phyloP scores from a whole-genome alignment of 2,329 filamentous ascomycete genomes.

The Colletotrichum falcatum region DNA sequence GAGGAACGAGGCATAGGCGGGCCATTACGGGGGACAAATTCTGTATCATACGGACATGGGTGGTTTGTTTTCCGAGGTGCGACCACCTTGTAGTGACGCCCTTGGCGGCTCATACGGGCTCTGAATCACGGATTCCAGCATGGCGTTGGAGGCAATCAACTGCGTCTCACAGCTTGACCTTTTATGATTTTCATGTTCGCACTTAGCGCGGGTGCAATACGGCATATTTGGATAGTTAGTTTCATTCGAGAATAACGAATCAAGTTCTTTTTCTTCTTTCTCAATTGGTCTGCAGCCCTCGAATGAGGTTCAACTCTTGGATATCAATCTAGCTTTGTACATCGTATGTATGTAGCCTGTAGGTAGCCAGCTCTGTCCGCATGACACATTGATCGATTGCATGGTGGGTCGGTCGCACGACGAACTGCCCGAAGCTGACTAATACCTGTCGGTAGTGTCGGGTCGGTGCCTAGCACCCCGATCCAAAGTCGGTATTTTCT shows the following conservation, averaged over 20 bases:
- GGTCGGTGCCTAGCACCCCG: conserved; percentile 18
- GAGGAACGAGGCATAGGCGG: neutral
- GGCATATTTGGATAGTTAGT: conserved; percentile 16
- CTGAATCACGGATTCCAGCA: conserved; percentile 19
- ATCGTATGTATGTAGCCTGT: too few relatives aligned
- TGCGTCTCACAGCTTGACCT: conserved; percentile 17
- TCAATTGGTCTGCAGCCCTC: neutral
- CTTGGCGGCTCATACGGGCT: conserved; percentile 12
- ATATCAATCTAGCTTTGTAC: neutral
- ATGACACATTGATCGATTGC: neutral
- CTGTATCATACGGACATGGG: conserved; percentile 8
- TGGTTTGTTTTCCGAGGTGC: neutral
- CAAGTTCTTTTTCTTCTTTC: too few relatives aligned
- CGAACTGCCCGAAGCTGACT: conserved; percentile 17
- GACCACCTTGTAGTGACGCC: neutral
- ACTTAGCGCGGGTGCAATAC: neutral
- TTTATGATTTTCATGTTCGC: conserved; percentile 18
- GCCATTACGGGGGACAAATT: conserved; percentile 9
- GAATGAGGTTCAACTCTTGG: neutral
- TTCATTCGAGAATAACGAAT: neutral
- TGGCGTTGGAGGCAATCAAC: conserved; percentile 35
- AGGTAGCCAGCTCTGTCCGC: neutral
- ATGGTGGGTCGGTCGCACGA: neutral
- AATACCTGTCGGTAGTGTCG: conserved; percentile 31
- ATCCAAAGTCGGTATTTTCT: conserved; percentile 35